Percentiles rank a stretch among this genome's conserved stretches.
These are phyloP conservation scores for Salinomyces thailandicus DNA, from an alignment of 2,329 filamentous ascomycete species.

Conservation along the genomic window DNA sequence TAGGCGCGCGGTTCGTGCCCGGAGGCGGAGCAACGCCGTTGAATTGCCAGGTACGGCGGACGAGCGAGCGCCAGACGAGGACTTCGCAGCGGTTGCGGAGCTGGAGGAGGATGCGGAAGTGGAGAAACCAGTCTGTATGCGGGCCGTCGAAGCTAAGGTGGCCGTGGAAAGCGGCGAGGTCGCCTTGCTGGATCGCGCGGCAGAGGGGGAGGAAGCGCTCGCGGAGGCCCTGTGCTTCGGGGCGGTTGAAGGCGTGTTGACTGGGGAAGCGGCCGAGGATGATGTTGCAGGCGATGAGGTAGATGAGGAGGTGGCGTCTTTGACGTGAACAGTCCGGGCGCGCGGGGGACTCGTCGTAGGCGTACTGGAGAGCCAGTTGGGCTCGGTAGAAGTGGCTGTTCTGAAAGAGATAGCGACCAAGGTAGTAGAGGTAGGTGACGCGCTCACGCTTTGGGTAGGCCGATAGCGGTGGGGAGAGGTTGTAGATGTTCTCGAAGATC, in stretches of 20 bases:
- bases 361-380: constrained; percentile 61
- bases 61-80: constrained; percentile 73
- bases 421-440: constrained; percentile 88
- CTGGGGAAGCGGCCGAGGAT: constrained; percentile 78
- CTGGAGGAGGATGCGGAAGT: constrained; percentile 63
- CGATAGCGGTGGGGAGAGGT: constrained; percentile 67
- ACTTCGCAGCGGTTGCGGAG: constrained; percentile 68
- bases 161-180: constrained; percentile 62
- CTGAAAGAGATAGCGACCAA: constrained; percentile 80
- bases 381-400: constrained; percentile 75
- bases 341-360: constrained; percentile 63
- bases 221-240: constrained; percentile 56
- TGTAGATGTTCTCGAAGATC: constrained; percentile 79
- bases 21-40: constrained; percentile 53
- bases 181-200: constrained; percentile 58
- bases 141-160: constrained; percentile 47
- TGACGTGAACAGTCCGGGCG: constrained; percentile 48
- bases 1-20: constrained; percentile 51
- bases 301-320: constrained; percentile 68
- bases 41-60: constrained; percentile 66
- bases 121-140: constrained; percentile 62
- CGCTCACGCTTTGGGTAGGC: constrained; percentile 78
- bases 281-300: constrained; percentile 72
- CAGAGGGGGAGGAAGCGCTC: constrained; percentile 65
- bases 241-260: constrained; percentile 51